Evolutionary conservation across 345 rosid species (phyloP).

Genomic region (Dimocarpus longan): DNA sequence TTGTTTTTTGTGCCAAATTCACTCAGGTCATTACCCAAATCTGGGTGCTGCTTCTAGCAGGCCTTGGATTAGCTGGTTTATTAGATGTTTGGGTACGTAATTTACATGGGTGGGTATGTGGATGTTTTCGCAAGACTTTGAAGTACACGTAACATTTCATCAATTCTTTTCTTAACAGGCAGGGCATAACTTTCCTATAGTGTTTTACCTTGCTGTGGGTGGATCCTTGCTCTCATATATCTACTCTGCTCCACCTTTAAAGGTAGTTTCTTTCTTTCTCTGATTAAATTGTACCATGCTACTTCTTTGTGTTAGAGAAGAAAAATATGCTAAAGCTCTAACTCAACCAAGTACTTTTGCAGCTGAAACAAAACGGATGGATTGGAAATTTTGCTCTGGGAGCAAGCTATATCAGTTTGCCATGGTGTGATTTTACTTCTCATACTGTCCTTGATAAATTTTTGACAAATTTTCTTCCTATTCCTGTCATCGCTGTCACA

Average conservation of each 20-base stretch:
- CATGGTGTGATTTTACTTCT: slow-evolving; percentile 58
- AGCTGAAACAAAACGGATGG: slow-evolving; percentile 99
- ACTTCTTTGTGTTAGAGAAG: slow-evolving; percentile 12
- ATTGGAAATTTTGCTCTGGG: slow-evolving; percentile 95
- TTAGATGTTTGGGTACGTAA: slow-evolving; percentile 91
- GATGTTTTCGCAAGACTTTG: slow-evolving; percentile 7
- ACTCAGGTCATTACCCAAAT: slow-evolving; percentile 85
- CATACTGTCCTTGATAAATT: slow-evolving; percentile 6
- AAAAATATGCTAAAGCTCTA: slow-evolving; percentile 23
- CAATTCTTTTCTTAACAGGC: slow-evolving; percentile 59
- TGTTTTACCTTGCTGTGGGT: slow-evolving; percentile 92
- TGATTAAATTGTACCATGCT: slow-evolving; percentile 9
- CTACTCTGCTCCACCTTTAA: slow-evolving; percentile 98
- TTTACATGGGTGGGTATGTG: slow-evolving; percentile 10
- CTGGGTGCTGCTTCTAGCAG: slow-evolving; percentile 85
- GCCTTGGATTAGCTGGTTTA: slow-evolving; percentile 78
- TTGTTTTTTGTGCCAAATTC: slow-evolving; percentile 16
- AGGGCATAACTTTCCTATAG: slow-evolving; percentile 73
- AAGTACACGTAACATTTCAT: slow-evolving; percentile 9
- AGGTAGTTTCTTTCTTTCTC: slow-evolving; percentile 50
- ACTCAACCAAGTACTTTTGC: slow-evolving; percentile 27
- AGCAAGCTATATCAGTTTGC: slow-evolving; percentile 95
- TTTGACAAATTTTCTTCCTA: background rate
- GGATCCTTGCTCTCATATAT: slow-evolving; percentile 95
- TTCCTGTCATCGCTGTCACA: background rate